phyloP scores from a whole-genome alignment of 257 asterid species.

The Solanum arcanum region DNA sequence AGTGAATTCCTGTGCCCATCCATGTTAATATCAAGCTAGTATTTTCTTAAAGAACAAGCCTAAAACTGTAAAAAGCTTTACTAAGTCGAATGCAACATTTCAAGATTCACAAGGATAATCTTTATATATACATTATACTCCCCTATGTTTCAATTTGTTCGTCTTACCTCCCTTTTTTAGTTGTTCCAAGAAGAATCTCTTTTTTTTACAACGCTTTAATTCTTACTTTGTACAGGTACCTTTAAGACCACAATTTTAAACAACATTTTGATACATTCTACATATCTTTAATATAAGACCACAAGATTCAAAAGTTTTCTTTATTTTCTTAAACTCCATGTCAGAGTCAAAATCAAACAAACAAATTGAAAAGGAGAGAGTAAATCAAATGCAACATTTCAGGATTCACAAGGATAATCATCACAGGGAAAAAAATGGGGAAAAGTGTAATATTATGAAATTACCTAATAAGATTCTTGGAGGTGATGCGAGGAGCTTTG shows the following conservation, averaged over 20 bases:
- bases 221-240: no score
- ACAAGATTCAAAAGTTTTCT: not conserved
- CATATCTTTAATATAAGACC: not conserved
- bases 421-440: not conserved
- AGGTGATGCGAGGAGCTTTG: conserved; percentile 17
- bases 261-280: not conserved
- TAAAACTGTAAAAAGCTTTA: not conserved
- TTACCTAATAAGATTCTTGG: conserved; percentile 14
- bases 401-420: not conserved
- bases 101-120: not conserved
- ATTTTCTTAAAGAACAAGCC: not conserved
- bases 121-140: not conserved
- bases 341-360: not conserved
- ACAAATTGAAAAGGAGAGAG: not conserved
- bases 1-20: not conserved
- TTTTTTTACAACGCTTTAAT: not conserved
- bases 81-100: not conserved
- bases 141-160: not conserved
- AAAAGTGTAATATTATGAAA: not conserved
- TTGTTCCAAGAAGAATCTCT: not conserved
- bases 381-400: not conserved
- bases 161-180: not conserved
- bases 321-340: not conserved
- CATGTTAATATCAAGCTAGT: not conserved
- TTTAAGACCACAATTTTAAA: no score